These are phyloP conservation scores for Floccularia luteovirens DNA, from an alignment of 768 basidiomycete genomes.

Conservation along the genomic window DNA sequence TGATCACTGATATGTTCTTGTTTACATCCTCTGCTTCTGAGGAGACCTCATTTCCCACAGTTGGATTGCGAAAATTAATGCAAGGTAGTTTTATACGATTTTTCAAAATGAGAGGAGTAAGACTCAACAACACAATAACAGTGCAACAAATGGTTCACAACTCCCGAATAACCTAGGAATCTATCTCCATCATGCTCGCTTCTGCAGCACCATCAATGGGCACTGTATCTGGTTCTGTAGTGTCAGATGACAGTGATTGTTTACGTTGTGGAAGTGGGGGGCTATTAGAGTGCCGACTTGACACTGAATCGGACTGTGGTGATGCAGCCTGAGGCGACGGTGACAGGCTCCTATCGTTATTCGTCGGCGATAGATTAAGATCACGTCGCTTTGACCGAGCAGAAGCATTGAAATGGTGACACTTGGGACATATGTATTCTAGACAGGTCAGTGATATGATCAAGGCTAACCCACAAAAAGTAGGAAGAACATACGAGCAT, in stretches of 20 bases:
- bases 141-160: too few relatives aligned
- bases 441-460: neutral
- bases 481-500: slow-evolving; percentile 56
- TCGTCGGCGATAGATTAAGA: slow-evolving; percentile 10
- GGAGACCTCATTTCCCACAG: too few relatives aligned
- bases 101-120: too few relatives aligned
- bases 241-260: slow-evolving; percentile 4
- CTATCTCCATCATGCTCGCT: slow-evolving; percentile 22
- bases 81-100: too few relatives aligned
- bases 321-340: slow-evolving; percentile 4
- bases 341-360: neutral
- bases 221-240: slow-evolving; percentile 11
- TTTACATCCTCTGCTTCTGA: too few relatives aligned
- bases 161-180: slow-evolving; percentile 10
- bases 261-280: slow-evolving; percentile 4
- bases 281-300: slow-evolving; percentile 6
- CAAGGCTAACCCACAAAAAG: neutral
- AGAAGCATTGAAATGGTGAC: slow-evolving; percentile 72
- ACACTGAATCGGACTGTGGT: slow-evolving; percentile 2
- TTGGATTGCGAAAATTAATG: too few relatives aligned
- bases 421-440: slow-evolving; percentile 88
- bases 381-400: slow-evolving; percentile 21
- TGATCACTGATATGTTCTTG: too few relatives aligned
- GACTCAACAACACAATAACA: too few relatives aligned
- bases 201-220: slow-evolving; percentile 13